Evolutionary conservation across 2,329 filamentous ascomycete species (phyloP).

Genomic region (Parascedosporium putredinis): DNA sequence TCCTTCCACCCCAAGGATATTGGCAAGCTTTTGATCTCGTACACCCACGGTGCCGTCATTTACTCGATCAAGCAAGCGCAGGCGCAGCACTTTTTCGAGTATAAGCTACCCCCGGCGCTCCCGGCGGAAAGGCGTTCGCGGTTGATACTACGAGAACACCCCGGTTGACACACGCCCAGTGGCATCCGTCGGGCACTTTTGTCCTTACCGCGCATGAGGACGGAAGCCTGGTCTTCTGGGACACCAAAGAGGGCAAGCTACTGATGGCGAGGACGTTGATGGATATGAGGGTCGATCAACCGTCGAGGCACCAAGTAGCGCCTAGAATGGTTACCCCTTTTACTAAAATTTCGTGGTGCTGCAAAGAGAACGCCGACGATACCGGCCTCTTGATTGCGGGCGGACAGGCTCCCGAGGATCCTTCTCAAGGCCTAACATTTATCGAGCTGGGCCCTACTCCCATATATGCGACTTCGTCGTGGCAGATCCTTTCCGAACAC

Average conservation of each 20-base stretch:
- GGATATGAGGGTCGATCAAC: slow-evolving; percentile 62
- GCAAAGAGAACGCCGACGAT: slow-evolving; percentile 86
- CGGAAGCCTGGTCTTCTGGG: slow-evolving; percentile 87
- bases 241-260: slow-evolving; percentile 75
- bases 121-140: slow-evolving; percentile 63
- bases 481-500: slow-evolving; percentile 71
- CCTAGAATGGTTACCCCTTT: slow-evolving; percentile 62
- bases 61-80: slow-evolving; percentile 93
- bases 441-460: slow-evolving; percentile 84
- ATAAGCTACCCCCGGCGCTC: slow-evolving; percentile 69
- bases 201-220: slow-evolving; percentile 82
- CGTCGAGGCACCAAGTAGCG: slow-evolving; percentile 38
- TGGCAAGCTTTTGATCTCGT: slow-evolving; percentile 84
- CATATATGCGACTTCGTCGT: slow-evolving; percentile 82
- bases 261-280: slow-evolving; percentile 74
- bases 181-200: slow-evolving; percentile 93
- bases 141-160: slow-evolving; percentile 57
- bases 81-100: slow-evolving; percentile 69
- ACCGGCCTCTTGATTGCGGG: slow-evolving; percentile 82
- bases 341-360: slow-evolving; percentile 79
- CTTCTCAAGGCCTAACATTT: slow-evolving; percentile 72
- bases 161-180: slow-evolving; percentile 69
- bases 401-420: slow-evolving; percentile 56
- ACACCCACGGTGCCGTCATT: slow-evolving; percentile 73
- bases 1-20: slow-evolving; percentile 86